phyloP scores from a whole-genome alignment of 1,284 basidiomycete genomes.

The Porogramme epimiltina region DNA sequence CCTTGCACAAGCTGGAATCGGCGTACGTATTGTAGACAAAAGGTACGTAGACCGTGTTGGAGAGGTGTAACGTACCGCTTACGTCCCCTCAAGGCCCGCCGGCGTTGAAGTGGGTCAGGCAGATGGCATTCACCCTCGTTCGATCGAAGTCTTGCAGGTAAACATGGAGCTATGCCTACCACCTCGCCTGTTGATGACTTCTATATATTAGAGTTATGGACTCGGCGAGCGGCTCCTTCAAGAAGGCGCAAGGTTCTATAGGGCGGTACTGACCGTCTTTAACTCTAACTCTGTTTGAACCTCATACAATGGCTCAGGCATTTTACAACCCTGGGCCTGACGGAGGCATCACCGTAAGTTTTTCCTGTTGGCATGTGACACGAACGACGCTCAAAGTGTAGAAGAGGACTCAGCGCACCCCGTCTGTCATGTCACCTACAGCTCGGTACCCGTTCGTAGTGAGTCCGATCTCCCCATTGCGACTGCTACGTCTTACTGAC shows the following conservation, averaged over 20 bases:
- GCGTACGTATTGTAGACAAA: slow-evolving; percentile 68
- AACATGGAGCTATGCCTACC: slow-evolving; percentile 78
- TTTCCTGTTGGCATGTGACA: not conserved
- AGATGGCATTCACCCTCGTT: slow-evolving; percentile 78
- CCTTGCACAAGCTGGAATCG: slow-evolving; percentile 58
- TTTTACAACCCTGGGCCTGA: not conserved
- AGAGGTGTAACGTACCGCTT: not conserved
- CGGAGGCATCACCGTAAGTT: not conserved
- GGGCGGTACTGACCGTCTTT: slow-evolving; percentile 47
- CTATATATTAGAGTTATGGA: slow-evolving; percentile 64
- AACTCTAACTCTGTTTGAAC: not conserved
- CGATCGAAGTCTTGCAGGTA: slow-evolving; percentile 77
- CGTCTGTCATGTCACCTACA: slow-evolving; percentile 31
- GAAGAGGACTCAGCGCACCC: slow-evolving; percentile 46
- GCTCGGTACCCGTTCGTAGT: slow-evolving; percentile 67
- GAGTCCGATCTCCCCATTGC: not conserved
- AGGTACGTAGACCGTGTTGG: slow-evolving; percentile 41
- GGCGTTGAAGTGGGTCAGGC: slow-evolving; percentile 70
- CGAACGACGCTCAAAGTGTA: not conserved
- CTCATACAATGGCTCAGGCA: not conserved
- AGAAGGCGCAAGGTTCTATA: slow-evolving; percentile 69
- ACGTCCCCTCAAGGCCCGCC: slow-evolving; percentile 48
- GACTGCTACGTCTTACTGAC: too few species aligned
- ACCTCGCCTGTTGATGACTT: slow-evolving; percentile 39
- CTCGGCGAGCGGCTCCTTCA: slow-evolving; percentile 62